A percentile compares a stretch with the other conserved stretches of the same genome.
phyloP scores from a whole-genome alignment of 2,329 filamentous ascomycete genomes.

The Dryadomyces quercivorus region DNA sequence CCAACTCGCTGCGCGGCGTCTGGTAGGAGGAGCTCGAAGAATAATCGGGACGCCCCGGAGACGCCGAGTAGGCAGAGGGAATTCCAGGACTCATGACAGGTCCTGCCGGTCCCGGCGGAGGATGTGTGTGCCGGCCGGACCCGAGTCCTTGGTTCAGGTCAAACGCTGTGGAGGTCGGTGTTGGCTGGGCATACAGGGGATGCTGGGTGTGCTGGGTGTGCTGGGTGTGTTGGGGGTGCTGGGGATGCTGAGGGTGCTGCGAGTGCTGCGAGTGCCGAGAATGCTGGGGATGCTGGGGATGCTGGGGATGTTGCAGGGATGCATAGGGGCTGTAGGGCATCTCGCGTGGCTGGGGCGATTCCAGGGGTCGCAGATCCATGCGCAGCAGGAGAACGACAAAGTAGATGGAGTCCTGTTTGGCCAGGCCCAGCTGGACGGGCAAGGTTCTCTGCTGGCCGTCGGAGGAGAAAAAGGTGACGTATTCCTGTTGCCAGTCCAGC shows the following conservation, averaged over 20 bases:
- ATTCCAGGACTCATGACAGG: conserved; percentile 28
- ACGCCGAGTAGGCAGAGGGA: conserved; percentile 32
- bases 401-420: conserved; percentile 49
- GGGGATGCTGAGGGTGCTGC: neutral
- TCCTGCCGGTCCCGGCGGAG: conserved; percentile 17
- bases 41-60: conserved; percentile 32
- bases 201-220: conserved; percentile 26
- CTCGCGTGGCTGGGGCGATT: conserved; percentile 31
- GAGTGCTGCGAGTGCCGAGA: neutral
- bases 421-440: conserved; percentile 41
- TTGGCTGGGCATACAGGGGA: conserved; percentile 27
- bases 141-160: conserved; percentile 12
- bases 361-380: conserved; percentile 22
- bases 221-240: conserved; percentile 11
- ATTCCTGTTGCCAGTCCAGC: conserved; percentile 40
- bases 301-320: conserved; percentile 21
- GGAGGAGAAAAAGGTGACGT: conserved; percentile 37
- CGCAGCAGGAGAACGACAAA: conserved; percentile 43
- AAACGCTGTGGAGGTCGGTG: conserved; percentile 21
- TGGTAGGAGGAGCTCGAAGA: conserved; percentile 34
- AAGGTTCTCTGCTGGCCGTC: conserved; percentile 40
- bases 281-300: neutral
- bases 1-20: conserved; percentile 39
- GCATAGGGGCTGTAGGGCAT: conserved; percentile 27
- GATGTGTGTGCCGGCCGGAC: neutral